A percentile compares a stretch with the other conserved stretches of the same genome.
Conservation (phyloP, 768 basidiomycete genomes). For the Omphalotus guepiniiformis region DNA sequence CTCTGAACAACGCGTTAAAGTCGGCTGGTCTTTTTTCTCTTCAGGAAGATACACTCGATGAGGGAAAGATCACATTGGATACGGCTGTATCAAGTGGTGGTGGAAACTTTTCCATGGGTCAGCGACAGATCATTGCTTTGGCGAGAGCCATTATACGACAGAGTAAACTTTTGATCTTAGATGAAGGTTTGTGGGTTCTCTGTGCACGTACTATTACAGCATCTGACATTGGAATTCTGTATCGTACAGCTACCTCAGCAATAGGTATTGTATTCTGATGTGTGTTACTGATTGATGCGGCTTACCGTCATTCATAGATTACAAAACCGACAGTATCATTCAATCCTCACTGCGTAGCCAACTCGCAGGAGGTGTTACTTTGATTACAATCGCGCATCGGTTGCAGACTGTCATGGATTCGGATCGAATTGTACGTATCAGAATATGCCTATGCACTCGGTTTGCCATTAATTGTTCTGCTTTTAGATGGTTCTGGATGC, state of each 20-base stretch:
- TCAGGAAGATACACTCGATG: slow-evolving; percentile 23
- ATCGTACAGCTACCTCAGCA: not conserved
- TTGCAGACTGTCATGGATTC: slow-evolving; percentile 59
- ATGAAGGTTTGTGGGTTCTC: slow-evolving; percentile 5
- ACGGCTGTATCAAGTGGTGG: slow-evolving; percentile 58
- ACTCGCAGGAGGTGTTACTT: slow-evolving; percentile 52
- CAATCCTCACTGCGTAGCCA: slow-evolving; percentile 63
- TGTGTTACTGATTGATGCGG: not conserved
- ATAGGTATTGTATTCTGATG: slow-evolving; percentile 18
- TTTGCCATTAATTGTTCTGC: not conserved
- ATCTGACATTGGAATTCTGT: not conserved
- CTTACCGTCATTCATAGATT: slow-evolving; percentile 26
- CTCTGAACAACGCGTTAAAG: slow-evolving; percentile 57
- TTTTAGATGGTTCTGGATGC: slow-evolving; percentile 14
- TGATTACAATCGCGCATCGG: slow-evolving; percentile 53
- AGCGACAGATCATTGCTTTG: slow-evolving; percentile 63
- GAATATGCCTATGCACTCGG: not conserved
- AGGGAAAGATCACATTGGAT: slow-evolving; percentile 41
- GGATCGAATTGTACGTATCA: slow-evolving; percentile 32
- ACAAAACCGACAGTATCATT: slow-evolving; percentile 66
- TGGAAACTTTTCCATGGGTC: slow-evolving; percentile 56
- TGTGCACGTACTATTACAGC: slow-evolving; percentile 23
- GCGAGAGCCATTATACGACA: slow-evolving; percentile 52
- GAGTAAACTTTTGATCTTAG: slow-evolving; percentile 12
- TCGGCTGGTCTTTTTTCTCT: slow-evolving; percentile 48